These are phyloP conservation scores for Ophiostoma novo-ulmi DNA, from an alignment of 2,329 filamentous ascomycete genomes.

Conservation along the genomic window DNA sequence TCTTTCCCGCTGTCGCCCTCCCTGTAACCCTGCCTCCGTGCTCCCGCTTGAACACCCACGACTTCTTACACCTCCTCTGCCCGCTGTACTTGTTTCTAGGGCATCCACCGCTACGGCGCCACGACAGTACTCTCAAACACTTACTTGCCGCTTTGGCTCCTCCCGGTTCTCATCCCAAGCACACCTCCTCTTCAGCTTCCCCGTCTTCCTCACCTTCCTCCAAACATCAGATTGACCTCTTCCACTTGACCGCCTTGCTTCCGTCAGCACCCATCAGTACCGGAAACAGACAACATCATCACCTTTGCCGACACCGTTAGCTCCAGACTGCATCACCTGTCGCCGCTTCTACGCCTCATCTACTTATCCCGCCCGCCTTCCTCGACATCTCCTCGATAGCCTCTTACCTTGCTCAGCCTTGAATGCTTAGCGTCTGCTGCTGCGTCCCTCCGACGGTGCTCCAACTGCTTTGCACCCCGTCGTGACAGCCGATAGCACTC, in stretches of 20 bases:
- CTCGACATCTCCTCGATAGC: background rate
- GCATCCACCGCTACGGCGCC: conserved; percentile 4
- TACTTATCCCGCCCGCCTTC: background rate
- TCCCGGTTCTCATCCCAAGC: background rate
- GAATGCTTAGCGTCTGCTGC: background rate
- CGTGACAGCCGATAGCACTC: background rate
- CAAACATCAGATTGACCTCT: background rate
- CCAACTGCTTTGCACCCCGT: background rate
- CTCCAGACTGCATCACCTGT: background rate
- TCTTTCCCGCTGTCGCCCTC: background rate
- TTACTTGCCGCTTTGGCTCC: conserved; percentile 3
- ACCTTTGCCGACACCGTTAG: background rate
- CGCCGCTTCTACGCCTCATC: background rate
- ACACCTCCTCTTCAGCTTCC: background rate
- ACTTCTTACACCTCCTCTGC: background rate
- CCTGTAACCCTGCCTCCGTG: background rate
- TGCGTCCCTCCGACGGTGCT: background rate
- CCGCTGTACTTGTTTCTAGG: conserved; percentile 3
- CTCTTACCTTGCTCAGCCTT: background rate
- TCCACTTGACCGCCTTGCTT: too few species aligned
- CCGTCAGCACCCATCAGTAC: background rate
- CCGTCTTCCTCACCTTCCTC: background rate
- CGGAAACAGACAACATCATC: background rate
- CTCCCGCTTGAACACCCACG: background rate
- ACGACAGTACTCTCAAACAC: conserved; percentile 6